These are phyloP conservation scores for Tuber calosporum DNA, from an alignment of 495 filamentous ascomycete genomes.

Conservation along the genomic window DNA sequence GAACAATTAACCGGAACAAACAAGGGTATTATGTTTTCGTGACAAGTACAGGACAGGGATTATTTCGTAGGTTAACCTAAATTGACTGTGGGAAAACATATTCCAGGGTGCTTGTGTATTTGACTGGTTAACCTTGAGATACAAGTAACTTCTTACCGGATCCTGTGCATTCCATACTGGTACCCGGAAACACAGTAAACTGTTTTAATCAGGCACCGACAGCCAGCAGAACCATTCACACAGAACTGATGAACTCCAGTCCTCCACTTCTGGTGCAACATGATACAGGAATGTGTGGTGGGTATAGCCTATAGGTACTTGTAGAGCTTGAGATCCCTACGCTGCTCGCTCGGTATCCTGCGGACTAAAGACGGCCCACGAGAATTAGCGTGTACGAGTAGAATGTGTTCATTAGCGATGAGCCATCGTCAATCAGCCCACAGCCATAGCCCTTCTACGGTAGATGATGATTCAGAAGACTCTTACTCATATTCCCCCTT, in stretches of 20 bases:
- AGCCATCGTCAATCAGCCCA: slow-evolving; percentile 1
- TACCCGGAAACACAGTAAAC: not conserved
- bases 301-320: no score
- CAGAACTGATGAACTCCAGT: not conserved
- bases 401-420: slow-evolving; percentile 2
- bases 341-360: not conserved
- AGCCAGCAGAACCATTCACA: not conserved
- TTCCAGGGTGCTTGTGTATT: no score
- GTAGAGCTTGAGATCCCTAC: not conserved
- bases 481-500: not conserved
- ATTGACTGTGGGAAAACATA: no score
- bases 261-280: not conserved
- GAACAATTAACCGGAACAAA: no score
- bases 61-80: no score
- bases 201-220: not conserved
- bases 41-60: no score
- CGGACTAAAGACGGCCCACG: not conserved
- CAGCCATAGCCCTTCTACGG: not conserved
- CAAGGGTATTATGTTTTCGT: no score
- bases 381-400: not conserved
- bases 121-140: no score
- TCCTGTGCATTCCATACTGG: not conserved
- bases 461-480: not conserved
- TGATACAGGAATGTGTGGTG: not conserved
- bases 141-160: no score